phyloP scores from a whole-genome alignment of 345 rosid genomes.

The Populus nigra region DNA sequence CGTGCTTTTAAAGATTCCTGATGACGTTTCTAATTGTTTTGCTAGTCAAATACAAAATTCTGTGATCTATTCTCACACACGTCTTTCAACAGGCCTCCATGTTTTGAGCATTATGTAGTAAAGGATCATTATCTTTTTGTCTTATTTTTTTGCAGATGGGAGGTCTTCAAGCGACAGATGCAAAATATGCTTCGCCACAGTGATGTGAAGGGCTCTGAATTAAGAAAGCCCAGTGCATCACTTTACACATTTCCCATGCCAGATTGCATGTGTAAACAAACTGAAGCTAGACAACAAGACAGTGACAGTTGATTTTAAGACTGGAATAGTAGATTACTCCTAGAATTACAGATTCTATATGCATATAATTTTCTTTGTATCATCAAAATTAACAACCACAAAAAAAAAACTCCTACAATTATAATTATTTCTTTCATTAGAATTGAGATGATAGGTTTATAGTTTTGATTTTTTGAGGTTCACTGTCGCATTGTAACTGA shows the following conservation, averaged over 20 bases:
- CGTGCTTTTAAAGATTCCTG: too few relatives aligned
- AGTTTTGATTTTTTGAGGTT: too few relatives aligned
- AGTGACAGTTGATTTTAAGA: slow-evolving; percentile 13
- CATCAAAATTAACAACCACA: too few relatives aligned
- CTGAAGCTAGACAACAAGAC: slow-evolving; percentile 23
- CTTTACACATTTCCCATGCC: slow-evolving; percentile 94
- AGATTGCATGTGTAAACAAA: slow-evolving; percentile 83
- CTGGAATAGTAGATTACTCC: background rate
- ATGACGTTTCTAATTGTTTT: too few relatives aligned
- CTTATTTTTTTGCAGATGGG: slow-evolving; percentile 56
- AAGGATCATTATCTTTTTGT: background rate
- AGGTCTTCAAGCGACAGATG: slow-evolving; percentile 75
- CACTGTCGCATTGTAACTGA: too few relatives aligned
- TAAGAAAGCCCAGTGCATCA: slow-evolving; percentile 63
- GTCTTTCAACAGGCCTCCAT: background rate
- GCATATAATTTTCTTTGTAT: too few relatives aligned
- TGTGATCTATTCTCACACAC: too few relatives aligned
- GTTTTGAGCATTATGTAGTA: background rate
- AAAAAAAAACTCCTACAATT: too few relatives aligned
- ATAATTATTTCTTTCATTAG: too few relatives aligned
- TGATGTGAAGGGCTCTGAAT: slow-evolving; percentile 66
- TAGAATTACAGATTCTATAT: background rate
- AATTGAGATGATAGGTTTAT: too few relatives aligned
- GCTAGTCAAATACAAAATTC: too few relatives aligned
- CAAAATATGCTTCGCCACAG: slow-evolving; percentile 71